Conservation (phyloP, 1,284 basidiomycete species). For the Gomphus bonarii region DNA sequence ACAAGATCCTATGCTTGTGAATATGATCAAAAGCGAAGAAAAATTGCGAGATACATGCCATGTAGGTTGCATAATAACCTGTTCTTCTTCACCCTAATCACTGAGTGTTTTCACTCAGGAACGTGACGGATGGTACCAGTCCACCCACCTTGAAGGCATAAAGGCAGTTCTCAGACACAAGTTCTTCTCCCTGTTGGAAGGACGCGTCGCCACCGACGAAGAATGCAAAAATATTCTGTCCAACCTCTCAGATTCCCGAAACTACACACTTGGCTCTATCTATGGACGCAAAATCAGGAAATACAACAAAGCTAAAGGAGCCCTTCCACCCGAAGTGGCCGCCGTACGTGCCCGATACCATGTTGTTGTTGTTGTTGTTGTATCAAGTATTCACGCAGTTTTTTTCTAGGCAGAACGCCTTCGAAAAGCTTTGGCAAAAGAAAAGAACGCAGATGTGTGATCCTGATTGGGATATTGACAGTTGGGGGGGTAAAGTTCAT, state of each 20-base stretch:
- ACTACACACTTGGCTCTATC: constrained; percentile 32
- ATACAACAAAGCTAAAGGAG: constrained; percentile 80
- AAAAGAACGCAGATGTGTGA: background rate
- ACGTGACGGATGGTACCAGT: constrained; percentile 79
- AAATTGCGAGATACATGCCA: constrained; percentile 61
- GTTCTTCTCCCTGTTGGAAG: constrained; percentile 76
- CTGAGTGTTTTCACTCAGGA: constrained; percentile 33
- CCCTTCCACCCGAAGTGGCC: constrained; percentile 66
- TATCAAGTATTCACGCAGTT: background rate
- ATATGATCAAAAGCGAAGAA: constrained; percentile 66
- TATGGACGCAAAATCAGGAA: constrained; percentile 38
- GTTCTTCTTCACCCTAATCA: background rate
- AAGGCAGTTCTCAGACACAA: constrained; percentile 80
- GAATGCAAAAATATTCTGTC: constrained; percentile 59
- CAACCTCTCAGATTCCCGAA: constrained; percentile 21
- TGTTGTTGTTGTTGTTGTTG: background rate
- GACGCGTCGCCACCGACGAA: constrained; percentile 55
- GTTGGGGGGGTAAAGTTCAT: background rate
- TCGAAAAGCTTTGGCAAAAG: constrained; percentile 9
- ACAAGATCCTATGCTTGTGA: constrained; percentile 68
- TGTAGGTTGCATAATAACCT: constrained; percentile 33
- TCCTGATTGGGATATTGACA: background rate
- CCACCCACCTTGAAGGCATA: constrained; percentile 67
- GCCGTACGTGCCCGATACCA: constrained; percentile 38
- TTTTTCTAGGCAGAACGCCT: constrained; percentile 10